Evolutionary conservation across 768 basidiomycete genomes (phyloP).

Genomic region (Exidia glandulosa): DNA sequence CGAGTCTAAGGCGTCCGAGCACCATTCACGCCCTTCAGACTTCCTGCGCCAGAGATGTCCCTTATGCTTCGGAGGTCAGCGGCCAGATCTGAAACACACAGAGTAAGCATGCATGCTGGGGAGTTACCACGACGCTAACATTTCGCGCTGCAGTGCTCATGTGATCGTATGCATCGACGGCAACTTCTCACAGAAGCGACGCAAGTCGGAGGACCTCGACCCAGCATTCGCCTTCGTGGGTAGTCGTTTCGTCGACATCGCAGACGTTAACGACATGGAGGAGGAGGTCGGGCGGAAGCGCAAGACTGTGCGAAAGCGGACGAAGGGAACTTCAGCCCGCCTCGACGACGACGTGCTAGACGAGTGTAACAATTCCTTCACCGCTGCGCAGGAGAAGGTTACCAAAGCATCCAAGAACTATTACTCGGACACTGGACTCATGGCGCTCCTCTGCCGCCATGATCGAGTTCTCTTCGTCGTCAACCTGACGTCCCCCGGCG

Average conservation of each 20-base stretch:
- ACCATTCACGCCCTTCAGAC: no score
- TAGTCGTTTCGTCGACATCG: not conserved
- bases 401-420: conserved; percentile 1
- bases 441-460: conserved; percentile 1
- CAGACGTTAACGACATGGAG: not conserved
- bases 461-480: not conserved
- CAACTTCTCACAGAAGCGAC: conserved; percentile 2
- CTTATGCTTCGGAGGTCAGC: not conserved
- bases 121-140: no score
- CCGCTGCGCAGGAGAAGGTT: conserved; percentile 2
- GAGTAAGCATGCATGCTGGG: not conserved
- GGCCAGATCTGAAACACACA: not conserved
- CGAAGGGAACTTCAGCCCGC: not conserved
- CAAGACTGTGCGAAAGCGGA: not conserved
- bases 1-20: no score
- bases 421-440: conserved; percentile 2
- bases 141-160: not conserved
- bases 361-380: conserved; percentile 2
- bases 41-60: not conserved
- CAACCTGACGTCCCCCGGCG: conserved; percentile 3
- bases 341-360: conserved; percentile 2
- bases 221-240: not conserved
- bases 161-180: conserved; percentile 2
- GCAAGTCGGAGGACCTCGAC: not conserved
- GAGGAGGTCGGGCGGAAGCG: not conserved